Conservation (phyloP, 441 rosid genomes). For the Adansonia grandidieri region DNA sequence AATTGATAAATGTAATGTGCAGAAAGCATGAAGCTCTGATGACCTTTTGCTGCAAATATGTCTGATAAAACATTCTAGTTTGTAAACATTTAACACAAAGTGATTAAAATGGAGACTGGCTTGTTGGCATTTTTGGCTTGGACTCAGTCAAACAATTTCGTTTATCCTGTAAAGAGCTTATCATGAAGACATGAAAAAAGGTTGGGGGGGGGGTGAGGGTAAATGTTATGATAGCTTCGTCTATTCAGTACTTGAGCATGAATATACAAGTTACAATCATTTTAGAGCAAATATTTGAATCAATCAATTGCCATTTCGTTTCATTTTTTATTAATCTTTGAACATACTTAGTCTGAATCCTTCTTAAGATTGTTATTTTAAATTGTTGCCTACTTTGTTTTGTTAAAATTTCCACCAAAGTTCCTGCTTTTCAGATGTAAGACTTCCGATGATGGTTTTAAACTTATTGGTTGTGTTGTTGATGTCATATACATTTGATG, state of each 20-base stretch:
- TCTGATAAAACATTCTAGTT: not conserved
- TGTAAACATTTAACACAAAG: conserved; percentile 9
- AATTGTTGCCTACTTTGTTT: not conserved
- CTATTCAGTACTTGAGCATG: not conserved
- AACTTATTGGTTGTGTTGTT: not conserved
- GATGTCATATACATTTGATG: not conserved
- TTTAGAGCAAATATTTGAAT: conserved; percentile 5
- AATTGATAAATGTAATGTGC: not conserved
- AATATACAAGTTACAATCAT: not conserved
- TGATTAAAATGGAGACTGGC: conserved; percentile 16
- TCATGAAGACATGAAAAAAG: not conserved
- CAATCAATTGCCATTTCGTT: not conserved
- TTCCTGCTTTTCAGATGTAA: not conserved
- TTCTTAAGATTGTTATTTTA: not conserved
- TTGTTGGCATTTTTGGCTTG: conserved; percentile 10
- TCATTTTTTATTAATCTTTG: not conserved
- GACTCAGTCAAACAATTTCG: not conserved
- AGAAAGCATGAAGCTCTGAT: not conserved
- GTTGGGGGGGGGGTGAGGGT: not conserved
- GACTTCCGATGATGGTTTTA: not conserved
- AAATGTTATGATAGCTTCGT: not conserved
- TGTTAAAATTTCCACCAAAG: not conserved
- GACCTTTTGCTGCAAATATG: not conserved
- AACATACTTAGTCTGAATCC: not conserved
- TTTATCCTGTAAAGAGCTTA: not conserved